Percentiles rank a stretch among this genome's conserved stretches.
Evolutionary conservation across 768 basidiomycete genomes (phyloP).

Genomic region (Termitomyces sp.): DNA sequence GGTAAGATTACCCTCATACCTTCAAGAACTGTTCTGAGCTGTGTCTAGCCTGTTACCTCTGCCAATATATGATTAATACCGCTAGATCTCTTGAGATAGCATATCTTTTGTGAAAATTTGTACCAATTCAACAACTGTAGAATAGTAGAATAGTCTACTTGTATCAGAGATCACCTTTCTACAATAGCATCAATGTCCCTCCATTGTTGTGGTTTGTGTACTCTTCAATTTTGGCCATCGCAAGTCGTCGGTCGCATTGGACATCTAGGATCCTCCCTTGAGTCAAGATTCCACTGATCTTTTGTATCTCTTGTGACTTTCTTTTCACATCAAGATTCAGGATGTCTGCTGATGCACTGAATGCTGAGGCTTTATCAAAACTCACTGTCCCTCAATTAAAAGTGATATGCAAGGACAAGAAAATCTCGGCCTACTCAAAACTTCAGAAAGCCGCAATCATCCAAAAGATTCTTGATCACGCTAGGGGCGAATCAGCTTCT

Average conservation of each 20-base stretch:
- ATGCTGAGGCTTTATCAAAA: conserved; percentile 28
- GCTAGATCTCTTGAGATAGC: not conserved
- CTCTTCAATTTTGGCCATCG: no score
- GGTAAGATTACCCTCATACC: conserved; percentile 33
- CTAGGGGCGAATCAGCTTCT: not conserved
- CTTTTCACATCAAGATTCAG: not conserved
- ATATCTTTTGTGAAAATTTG: not conserved
- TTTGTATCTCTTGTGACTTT: not conserved
- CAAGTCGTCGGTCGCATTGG: no score
- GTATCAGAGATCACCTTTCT: not conserved
- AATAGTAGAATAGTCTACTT: not conserved
- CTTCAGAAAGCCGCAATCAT: conserved; percentile 54
- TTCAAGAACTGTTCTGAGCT: not conserved
- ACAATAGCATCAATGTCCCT: no score
- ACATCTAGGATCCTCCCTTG: not conserved
- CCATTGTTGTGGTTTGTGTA: no score
- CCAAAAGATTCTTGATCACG: conserved; percentile 32
- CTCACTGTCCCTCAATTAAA: conserved; percentile 62
- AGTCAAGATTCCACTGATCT: not conserved
- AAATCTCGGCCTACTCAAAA: conserved; percentile 62
- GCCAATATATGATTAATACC: conserved; percentile 61
- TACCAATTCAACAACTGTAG: not conserved
- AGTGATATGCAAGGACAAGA: conserved; percentile 58
- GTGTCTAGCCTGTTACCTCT: conserved; percentile 56
- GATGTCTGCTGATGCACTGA: conserved; percentile 2